These are phyloP conservation scores for Brassica nigra DNA, from an alignment of 345 rosid species.

Conservation along the genomic window DNA sequence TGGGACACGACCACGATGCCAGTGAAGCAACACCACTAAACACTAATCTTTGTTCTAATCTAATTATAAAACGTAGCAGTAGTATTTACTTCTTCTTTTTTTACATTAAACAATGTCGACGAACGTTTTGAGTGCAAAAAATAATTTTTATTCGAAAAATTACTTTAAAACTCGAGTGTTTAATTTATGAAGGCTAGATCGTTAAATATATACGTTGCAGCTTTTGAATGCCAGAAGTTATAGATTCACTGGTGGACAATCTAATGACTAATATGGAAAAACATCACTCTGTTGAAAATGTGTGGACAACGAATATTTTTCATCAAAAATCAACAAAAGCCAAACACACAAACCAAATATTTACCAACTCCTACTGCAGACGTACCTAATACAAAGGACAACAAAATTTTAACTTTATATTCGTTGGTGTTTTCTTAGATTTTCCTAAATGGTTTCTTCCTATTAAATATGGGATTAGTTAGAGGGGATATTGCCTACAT, in stretches of 20 bases:
- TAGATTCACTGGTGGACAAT: slow-evolving; percentile 3
- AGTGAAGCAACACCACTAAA: slow-evolving; percentile 33
- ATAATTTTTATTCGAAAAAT: neutral
- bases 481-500: neutral
- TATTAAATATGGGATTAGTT: slow-evolving; percentile 9
- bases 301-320: slow-evolving; percentile 1
- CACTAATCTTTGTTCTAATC: slow-evolving; percentile 33
- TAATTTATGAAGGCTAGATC: neutral
- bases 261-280: slow-evolving; percentile 12
- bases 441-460: slow-evolving; percentile 1
- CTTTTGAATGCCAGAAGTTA: slow-evolving; percentile 7
- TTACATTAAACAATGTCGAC: neutral
- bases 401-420: neutral
- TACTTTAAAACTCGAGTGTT: neutral
- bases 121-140: neutral
- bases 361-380: slow-evolving; percentile 30
- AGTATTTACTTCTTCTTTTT: neutral
- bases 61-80: neutral
- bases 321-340: slow-evolving; percentile 16
- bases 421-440: slow-evolving; percentile 6
- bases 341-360: slow-evolving; percentile 32
- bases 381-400: slow-evolving; percentile 24
- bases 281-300: slow-evolving; percentile 8
- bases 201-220: slow-evolving; percentile 8
- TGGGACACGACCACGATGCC: slow-evolving; percentile 35